A percentile compares a stretch with the other conserved stretches of the same genome.
Conservation (phyloP, 2,329 filamentous ascomycete genomes). For the Pseudogymnoascus sp. region DNA sequence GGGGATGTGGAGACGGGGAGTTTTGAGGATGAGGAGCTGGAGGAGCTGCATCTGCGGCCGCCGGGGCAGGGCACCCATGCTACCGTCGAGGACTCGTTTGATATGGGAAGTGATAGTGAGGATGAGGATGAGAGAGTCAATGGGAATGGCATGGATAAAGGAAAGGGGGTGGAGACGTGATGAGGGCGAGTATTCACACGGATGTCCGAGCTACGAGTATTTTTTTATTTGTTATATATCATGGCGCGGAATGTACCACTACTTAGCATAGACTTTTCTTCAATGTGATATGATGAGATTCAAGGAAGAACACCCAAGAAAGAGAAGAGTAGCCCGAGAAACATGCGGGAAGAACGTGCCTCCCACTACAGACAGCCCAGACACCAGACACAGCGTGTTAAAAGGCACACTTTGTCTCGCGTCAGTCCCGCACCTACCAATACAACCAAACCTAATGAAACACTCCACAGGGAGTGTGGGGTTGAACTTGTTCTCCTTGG, state of each 20-base stretch:
- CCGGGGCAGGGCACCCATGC: conserved; percentile 30
- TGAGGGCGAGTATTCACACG: conserved; percentile 13
- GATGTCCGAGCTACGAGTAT: conserved; percentile 11
- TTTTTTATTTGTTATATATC: conserved; percentile 2
- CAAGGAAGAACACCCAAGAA: background rate
- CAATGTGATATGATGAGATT: conserved; percentile 1
- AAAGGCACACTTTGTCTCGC: background rate
- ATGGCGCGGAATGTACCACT: conserved; percentile 4
- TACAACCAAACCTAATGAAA: background rate
- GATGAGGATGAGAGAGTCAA: conserved; percentile 35
- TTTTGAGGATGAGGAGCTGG: conserved; percentile 59
- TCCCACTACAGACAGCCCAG: background rate
- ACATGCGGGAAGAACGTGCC: background rate
- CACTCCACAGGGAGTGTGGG: no score
- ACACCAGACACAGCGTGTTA: background rate
- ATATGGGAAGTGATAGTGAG: conserved; percentile 50
- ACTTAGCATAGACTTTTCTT: conserved; percentile 7
- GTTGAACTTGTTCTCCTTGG: no score
- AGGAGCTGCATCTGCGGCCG: conserved; percentile 44
- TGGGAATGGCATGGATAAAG: conserved; percentile 18
- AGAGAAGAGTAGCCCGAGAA: background rate
- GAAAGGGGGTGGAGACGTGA: conserved; percentile 16
- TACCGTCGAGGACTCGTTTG: conserved; percentile 39
- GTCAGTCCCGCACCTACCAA: background rate
- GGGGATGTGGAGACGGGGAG: conserved; percentile 54